Conservation (phyloP, 2,329 filamentous ascomycete species). For the Colletotrichum chlorophyti region DNA sequence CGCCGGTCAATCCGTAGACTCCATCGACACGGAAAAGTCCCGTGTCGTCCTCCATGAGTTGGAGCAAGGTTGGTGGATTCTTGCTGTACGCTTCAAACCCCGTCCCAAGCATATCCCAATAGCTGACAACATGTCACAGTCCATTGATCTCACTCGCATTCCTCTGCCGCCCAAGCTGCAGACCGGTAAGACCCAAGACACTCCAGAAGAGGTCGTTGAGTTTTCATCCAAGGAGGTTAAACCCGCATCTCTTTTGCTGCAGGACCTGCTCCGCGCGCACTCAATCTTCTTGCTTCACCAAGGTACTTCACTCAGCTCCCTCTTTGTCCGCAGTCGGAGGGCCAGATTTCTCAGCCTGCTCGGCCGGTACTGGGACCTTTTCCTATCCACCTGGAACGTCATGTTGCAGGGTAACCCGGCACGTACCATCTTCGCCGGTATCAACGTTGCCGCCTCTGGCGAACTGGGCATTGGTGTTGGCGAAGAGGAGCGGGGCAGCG, state of each 20-base stretch:
- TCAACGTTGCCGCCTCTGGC: slow-evolving; percentile 88
- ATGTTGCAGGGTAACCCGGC: slow-evolving; percentile 89
- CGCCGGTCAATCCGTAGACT: slow-evolving; percentile 76
- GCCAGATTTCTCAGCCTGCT: slow-evolving; percentile 75
- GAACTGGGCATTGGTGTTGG: slow-evolving; percentile 94
- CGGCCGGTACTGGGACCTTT: slow-evolving; percentile 80
- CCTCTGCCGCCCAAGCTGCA: slow-evolving; percentile 64
- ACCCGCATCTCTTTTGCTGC: slow-evolving; percentile 76
- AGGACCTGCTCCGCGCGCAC: slow-evolving; percentile 85
- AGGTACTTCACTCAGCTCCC: slow-evolving; percentile 72
- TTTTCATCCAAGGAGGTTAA: slow-evolving; percentile 93
- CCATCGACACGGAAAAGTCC: slow-evolving; percentile 89
- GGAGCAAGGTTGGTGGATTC: slow-evolving; percentile 92
- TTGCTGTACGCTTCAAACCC: slow-evolving; percentile 72
- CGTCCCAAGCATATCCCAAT: neutral
- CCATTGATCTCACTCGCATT: slow-evolving; percentile 79
- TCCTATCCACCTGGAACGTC: slow-evolving; percentile 81
- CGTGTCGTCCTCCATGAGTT: slow-evolving; percentile 86
- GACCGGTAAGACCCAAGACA: slow-evolving; percentile 47
- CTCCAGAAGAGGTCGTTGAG: slow-evolving; percentile 62
- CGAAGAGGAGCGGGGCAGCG: slow-evolving; percentile 93
- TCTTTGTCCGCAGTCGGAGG: slow-evolving; percentile 71
- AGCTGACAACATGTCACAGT: slow-evolving; percentile 54
- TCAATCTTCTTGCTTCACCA: slow-evolving; percentile 88
- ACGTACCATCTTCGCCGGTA: slow-evolving; percentile 77